Base-by-base conservation (phyloP, 1,284 basidiomycete species). In the Moesziomyces antarcticus region DNA sequence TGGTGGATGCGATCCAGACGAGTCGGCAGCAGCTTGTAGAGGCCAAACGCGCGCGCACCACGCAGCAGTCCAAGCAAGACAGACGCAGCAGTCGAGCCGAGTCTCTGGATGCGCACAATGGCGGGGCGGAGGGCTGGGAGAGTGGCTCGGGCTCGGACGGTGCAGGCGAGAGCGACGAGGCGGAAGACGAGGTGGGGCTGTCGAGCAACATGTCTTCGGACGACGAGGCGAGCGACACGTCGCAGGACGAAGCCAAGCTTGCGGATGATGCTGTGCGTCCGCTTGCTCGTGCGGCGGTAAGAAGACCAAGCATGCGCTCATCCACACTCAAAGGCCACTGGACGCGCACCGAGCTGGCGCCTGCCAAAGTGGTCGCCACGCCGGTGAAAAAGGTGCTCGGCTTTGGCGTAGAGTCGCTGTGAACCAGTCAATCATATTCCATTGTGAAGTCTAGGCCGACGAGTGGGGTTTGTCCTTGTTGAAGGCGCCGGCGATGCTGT, bases 221-320 rank as follows among this genome's bases (percentile, higher is more conserved):
- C 25, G 74, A 67, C 37, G 70, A 76, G 50, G 70, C 60, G 8
- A 73, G 70, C 48, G 64, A 68, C n/a, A 63, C 53, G 0, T 73
- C 64, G 21, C 64, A 60, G 35, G 64, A 73, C 5, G 64, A 56
- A 5, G 41, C 55, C 18, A 59, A 63, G 42, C 42, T n/a, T 20
- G 44, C 49, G 2, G 30, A 13, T 11, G 3, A 33, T 33, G 1
- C 13, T 11, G 6, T 10, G 30, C 30, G 30, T 51, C 51, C 66
- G 37, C 57, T 51, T 20, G 55, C 60, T 5, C 30, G 30, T 13
- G 30, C 30, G 10, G 30, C 25, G 25, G 41, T 40, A 4, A 54
- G 65, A 33, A 46, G 53, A 41, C 22, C 48, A 3, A 65, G 49
- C 42, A 59, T 73, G 24, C 70, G 69, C 1, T 73, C 64, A 5